These are phyloP conservation scores for Chlorella variabilis DNA, from an alignment of 163 green algal species.

Conservation along the genomic window DNA sequence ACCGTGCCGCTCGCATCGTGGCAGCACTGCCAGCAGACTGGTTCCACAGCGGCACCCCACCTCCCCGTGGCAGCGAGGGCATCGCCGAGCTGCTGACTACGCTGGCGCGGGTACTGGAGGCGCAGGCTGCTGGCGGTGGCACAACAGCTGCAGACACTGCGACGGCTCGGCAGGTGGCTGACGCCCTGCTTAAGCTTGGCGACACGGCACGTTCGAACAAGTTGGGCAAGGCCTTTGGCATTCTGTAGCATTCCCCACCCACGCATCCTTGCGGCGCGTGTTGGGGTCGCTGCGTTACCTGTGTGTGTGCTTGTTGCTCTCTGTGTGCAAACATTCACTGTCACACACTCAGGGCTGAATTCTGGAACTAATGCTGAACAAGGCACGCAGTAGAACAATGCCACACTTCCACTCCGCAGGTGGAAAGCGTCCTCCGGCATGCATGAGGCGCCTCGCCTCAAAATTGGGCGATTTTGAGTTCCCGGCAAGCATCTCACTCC, in stretches of 20 bases:
- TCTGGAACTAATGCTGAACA: no score
- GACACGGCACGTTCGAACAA: slow-evolving; percentile 7
- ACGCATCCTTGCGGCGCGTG: no score
- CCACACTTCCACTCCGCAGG: no score
- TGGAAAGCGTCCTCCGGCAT: no score
- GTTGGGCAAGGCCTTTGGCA: slow-evolving; percentile 32
- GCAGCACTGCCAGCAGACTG: slow-evolving; percentile 55
- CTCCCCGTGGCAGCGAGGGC: slow-evolving; percentile 34
- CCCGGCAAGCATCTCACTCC: neutral
- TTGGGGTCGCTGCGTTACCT: no score
- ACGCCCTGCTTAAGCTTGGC: slow-evolving; percentile 44
- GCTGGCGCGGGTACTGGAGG: slow-evolving; percentile 47
- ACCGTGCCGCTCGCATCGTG: slow-evolving; percentile 50
- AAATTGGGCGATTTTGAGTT: neutral
- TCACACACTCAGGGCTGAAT: no score
- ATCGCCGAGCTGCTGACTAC: slow-evolving; percentile 46
- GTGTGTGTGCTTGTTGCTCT: no score
- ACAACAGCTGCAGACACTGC: neutral
- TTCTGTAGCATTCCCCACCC: slow-evolving; percentile 12
- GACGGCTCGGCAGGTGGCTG: slow-evolving; percentile 36
- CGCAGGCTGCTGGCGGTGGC: slow-evolving; percentile 29
- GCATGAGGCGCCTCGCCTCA: no score
- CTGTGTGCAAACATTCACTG: neutral
- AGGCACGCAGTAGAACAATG: no score
- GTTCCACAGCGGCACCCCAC: slow-evolving; percentile 40